Base-by-base conservation (phyloP, 106 monocot species). In the Iris macrosiphon region DNA sequence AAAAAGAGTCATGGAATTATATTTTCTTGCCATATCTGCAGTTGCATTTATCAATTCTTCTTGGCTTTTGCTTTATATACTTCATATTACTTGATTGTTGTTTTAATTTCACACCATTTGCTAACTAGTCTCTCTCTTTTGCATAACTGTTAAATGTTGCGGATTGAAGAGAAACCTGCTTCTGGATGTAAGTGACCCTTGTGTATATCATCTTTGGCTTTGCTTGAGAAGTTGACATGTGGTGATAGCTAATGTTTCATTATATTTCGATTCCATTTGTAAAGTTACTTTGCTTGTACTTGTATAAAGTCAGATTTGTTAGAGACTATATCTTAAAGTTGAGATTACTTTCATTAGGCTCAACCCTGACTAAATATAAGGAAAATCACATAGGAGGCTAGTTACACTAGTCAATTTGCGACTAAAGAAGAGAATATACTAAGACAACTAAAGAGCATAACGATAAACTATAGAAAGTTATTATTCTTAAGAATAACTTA, bases 131-230 rank as follows among this genome's bases (percentile, higher is more conserved):
- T 53, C 27, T 68, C 2, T 61, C 45, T 35, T 66, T 18, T 73
- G 56, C 62, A 40, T 74, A 57, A 50, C 51, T 72, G 52, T 50
- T 63, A 30, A 64, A 49, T 30, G 34, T 69, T 60, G 23, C 57
- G 73, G 45, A 62, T 61, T 47, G 14, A 84, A 95, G 94, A 95
- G 68, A 95, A 95, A 82, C 94, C 94, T 71, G 94, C 94, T 71
- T 70, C 89, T 76, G 89, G 59, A 82, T 73, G 94, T 95, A 73
- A 89, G 93, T 88, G 14, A 55, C 32, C 12, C 64, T 23, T 47
- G 4, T 19, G 2, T 22, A 23, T 47, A 13, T 25, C 34, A 57
- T 39, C 47, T 60, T 30, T 53, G 18, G 8, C 9, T 53, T 52
- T 13, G 21, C 40, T 52, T 12, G 6, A 49, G 25, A 41, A 64